Evolutionary conservation across 2,329 filamentous ascomycete species (phyloP), one percentile per base, ranked within the genome.

Genomic region (Scytalidium sp.): DNA sequence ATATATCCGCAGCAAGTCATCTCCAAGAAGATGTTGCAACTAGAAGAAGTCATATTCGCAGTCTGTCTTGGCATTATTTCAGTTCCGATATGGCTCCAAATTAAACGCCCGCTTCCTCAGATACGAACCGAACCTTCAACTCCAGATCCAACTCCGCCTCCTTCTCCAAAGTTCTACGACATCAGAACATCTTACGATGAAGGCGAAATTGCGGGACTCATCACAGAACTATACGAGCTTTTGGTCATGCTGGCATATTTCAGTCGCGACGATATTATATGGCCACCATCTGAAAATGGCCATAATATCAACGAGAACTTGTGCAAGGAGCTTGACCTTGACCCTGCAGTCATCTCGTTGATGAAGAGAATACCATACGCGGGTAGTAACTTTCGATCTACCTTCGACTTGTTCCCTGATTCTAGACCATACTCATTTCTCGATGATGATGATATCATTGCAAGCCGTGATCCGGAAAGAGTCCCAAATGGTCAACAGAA

Each of bases 131-230:
- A 7, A 27, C 25, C 25, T 7, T 13, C 7, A 13, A 27, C 25
- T 13, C 25, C 25, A 27, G 13, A 27, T 13, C 25, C 25, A 27
- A 27, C 25, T 7, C 25, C 25, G 13, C 25, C 25, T 7, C 25
- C 25, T 13, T 27, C 25, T 7, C 25, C 25, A 13, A 27, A 27
- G 13, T 27, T 27, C 13, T 27, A 27, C 25, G 13, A 27, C 25
- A 27, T 27, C 13, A 97, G 60, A 83, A 27, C 25, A n/a, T 36
- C 19, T 9, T 50, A 50, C 19, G 17, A 50, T 23, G 36, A 39
- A 11, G 43, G 43, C 43, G 43, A 50, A 27, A 40, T 50, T 15
- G 43, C 46, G 7, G 32, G 43, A 4, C 19, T 50, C 2, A 19
- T 50, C 17, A 50, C 43, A 19, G 43, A 50, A 41, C 43, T 50